phyloP scores from a whole-genome alignment of 805 yeast species.

The Kodamaea jinghongensis region DNA sequence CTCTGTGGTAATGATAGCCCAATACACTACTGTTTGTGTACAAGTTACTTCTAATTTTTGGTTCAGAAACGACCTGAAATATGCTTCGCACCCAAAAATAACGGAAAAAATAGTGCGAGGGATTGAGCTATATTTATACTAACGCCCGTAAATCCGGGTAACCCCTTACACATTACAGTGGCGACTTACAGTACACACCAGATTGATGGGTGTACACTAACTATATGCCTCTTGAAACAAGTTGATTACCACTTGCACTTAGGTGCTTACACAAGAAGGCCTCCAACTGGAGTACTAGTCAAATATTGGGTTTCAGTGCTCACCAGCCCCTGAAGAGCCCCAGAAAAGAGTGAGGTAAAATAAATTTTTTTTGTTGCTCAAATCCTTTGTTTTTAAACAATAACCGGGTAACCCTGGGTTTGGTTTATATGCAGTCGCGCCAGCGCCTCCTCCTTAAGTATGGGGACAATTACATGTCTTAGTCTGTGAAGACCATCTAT shows the following conservation, averaged over 20 bases:
- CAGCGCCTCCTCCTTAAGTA: too few relatives aligned
- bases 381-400: background rate
- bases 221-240: too few relatives aligned
- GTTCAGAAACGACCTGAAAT: conserved; percentile 8
- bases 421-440: too few relatives aligned
- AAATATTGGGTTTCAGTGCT: too few relatives aligned
- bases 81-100: conserved; percentile 1
- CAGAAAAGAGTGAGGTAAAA: background rate
- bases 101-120: conserved; percentile 12
- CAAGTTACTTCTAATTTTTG: background rate
- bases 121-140: conserved; percentile 23
- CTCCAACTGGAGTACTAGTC: too few relatives aligned
- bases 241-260: too few relatives aligned
- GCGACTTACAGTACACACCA: too few relatives aligned
- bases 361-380: background rate
- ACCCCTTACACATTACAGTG: conserved; percentile 6
- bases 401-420: conserved; percentile 2
- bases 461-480: too few relatives aligned
- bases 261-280: too few relatives aligned
- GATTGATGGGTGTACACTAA: too few relatives aligned
- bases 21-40: background rate
- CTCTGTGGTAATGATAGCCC: too few relatives aligned
- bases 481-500: too few relatives aligned
- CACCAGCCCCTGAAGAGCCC: background rate
- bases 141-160: conserved; percentile 21